Conservation (phyloP, 192 early-diverging fungal genomes). For the Podila epicladia region DNA sequence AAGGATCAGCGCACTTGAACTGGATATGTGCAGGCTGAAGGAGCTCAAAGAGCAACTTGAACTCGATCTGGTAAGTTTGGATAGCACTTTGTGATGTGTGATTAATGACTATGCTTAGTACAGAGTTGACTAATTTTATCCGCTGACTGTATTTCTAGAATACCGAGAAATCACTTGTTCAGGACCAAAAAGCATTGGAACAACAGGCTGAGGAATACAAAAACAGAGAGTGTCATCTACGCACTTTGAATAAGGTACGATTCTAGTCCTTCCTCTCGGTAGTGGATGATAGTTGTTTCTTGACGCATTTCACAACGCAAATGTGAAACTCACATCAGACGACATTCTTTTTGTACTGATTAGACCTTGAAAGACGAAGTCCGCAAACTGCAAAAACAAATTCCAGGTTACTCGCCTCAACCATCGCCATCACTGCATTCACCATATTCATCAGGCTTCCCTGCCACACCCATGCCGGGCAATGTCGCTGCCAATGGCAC, state of each 20-base stretch:
- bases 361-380: constrained; percentile 85
- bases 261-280: not conserved
- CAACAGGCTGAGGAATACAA: constrained; percentile 60
- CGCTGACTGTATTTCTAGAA: constrained; percentile 45
- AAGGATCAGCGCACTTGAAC: not conserved
- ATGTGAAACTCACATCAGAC: not conserved
- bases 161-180: constrained; percentile 47
- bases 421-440: constrained; percentile 27
- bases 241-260: constrained; percentile 77
- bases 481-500: not conserved
- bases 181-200: constrained; percentile 34
- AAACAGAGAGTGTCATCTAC: constrained; percentile 69
- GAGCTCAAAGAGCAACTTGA: not conserved
- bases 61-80: not conserved
- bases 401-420: constrained; percentile 21
- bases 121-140: not conserved
- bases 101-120: not conserved
- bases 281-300: not conserved
- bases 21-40: not conserved
- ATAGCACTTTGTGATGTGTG: not conserved
- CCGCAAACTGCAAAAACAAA: constrained; percentile 63
- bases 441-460: constrained; percentile 10
- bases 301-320: not conserved
- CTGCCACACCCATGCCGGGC: constrained; percentile 9
- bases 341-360: not conserved